Conservation (phyloP, 148 eudicot genomes). For the Amaranthus hypochondriacus region DNA sequence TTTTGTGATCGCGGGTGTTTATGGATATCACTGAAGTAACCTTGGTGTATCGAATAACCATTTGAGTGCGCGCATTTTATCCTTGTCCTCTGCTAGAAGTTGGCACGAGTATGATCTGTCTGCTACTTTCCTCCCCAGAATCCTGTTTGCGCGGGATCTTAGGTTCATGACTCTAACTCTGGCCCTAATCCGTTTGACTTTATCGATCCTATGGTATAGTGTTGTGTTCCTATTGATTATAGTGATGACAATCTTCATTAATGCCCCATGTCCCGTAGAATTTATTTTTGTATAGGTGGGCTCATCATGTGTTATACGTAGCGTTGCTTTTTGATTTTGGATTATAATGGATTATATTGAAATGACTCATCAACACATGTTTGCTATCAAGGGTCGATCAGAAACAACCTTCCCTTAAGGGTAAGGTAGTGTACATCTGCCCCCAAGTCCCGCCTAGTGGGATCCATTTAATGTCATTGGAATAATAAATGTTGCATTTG, state of each 20-base stretch:
- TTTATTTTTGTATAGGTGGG: not conserved
- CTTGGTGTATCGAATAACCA: not conserved
- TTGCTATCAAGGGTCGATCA: not conserved
- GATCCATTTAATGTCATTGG: too few relatives aligned
- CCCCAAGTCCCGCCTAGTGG: too few relatives aligned
- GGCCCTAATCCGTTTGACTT: not conserved
- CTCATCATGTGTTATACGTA: not conserved
- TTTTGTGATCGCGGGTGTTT: not conserved
- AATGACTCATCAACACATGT: not conserved
- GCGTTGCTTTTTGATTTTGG: too few relatives aligned
- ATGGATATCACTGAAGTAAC: not conserved
- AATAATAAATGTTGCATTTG: too few relatives aligned
- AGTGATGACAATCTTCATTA: conserved; percentile 3
- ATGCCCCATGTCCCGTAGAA: not conserved
- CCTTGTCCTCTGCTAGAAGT: too few relatives aligned
- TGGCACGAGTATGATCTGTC: too few relatives aligned
- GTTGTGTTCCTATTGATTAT: conserved; percentile 5
- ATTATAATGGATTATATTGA: not conserved
- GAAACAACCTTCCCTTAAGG: too few relatives aligned
- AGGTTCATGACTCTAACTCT: not conserved
- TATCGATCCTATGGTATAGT: not conserved
- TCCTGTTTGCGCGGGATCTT: too few relatives aligned
- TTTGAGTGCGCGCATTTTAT: too few relatives aligned
- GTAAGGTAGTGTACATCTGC: too few relatives aligned
- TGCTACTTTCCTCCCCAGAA: too few relatives aligned